Evolutionary conservation across 2,329 filamentous ascomycete genomes (phyloP).

Genomic region (Myriangium duriaei): DNA sequence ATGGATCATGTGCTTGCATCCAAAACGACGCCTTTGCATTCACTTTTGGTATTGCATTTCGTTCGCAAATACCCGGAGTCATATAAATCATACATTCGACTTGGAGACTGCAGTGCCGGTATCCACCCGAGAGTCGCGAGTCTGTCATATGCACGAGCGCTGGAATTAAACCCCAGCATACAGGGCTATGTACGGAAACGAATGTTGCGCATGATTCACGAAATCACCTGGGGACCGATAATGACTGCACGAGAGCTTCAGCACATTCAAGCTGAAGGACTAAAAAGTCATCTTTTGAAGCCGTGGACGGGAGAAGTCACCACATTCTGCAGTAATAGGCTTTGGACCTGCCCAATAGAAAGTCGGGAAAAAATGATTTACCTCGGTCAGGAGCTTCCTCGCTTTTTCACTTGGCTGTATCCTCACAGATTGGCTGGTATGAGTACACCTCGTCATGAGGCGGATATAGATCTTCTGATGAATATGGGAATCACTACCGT

Average conservation of each 20-base stretch:
- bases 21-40: not conserved
- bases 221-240: constrained; percentile 1
- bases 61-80: constrained; percentile 1
- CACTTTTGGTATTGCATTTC: not conserved
- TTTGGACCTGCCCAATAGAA: constrained; percentile 1
- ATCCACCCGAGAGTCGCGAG: not conserved
- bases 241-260: not conserved
- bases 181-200: not conserved
- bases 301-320: not conserved
- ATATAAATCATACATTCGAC: constrained; percentile 3
- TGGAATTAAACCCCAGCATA: not conserved
- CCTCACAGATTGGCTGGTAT: constrained; percentile 9
- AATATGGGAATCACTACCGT: constrained; percentile 6
- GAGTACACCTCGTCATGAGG: constrained; percentile 7
- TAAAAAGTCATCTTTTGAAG: not conserved
- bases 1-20: constrained; percentile 4
- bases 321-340: not conserved
- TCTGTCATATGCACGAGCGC: constrained; percentile 3
- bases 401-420: constrained; percentile 11
- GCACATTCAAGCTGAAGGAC: not conserved
- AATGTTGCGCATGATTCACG: not conserved
- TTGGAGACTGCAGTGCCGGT: not conserved
- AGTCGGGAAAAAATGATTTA: not conserved
- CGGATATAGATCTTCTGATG: constrained; percentile 7
- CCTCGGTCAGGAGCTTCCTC: constrained; percentile 3